Percentiles rank a stretch among this genome's conserved stretches.
Evolutionary conservation across 2,329 filamentous ascomycete species (phyloP).

Genomic region (Exophiala phaeomuriformis): DNA sequence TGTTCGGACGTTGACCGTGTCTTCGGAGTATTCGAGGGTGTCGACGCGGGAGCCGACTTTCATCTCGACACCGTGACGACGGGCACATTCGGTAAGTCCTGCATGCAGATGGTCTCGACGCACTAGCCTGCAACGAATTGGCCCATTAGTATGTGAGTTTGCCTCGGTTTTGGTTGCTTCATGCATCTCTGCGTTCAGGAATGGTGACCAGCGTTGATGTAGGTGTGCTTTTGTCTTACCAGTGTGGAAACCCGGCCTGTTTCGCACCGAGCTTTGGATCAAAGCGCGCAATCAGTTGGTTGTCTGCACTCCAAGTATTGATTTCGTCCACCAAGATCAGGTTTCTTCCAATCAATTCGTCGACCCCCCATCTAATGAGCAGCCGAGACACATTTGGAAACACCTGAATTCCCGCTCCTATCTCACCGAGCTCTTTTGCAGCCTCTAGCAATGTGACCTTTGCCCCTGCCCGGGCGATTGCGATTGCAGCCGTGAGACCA

Average conservation of each 20-base stretch:
- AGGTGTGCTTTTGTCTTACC: neutral
- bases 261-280: constrained; percentile 17
- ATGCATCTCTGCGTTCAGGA: neutral
- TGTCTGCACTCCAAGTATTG: constrained; percentile 31
- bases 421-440: constrained; percentile 38
- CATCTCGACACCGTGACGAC: constrained; percentile 35
- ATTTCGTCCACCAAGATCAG: constrained; percentile 38
- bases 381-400: constrained; percentile 39
- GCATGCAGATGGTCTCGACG: constrained; percentile 44
- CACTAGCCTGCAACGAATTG: constrained; percentile 32
- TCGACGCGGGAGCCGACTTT: constrained; percentile 35
- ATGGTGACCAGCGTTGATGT: too few relatives aligned
- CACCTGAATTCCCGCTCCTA: constrained; percentile 32
- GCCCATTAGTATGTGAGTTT: neutral
- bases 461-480: constrained; percentile 36
- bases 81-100: constrained; percentile 37
- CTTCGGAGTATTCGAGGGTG: constrained; percentile 28
- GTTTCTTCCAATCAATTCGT: constrained; percentile 37
- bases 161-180: neutral
- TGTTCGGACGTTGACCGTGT: constrained; percentile 15
- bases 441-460: constrained; percentile 39
- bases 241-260: constrained; percentile 19
- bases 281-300: constrained; percentile 10
- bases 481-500: constrained; percentile 40
- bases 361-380: constrained; percentile 36